Base-by-base conservation (phyloP, 805 yeast genomes). In the Schwanniomyces yamadae region DNA sequence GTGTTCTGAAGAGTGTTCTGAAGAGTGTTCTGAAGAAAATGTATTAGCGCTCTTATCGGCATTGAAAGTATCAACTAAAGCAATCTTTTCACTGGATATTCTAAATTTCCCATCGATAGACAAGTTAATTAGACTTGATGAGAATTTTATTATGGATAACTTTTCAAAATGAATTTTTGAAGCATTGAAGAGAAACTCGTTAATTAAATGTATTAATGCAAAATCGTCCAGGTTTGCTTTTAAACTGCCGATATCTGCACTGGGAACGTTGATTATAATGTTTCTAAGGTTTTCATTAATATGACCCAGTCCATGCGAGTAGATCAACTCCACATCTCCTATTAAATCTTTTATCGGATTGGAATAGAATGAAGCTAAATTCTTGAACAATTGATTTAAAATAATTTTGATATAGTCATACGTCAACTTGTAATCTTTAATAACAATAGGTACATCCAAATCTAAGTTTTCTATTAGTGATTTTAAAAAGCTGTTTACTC, bases 61-160 rank as follows among this genome's bases (percentile, higher is more conserved):
- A 15, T 26, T 36, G 11, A 23, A 3, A 16, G 22, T 30, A 5
- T 23, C 27, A 3, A 31, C 33, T 20, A 30, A 28, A 11, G 27
- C 17, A 10, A 38, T 13, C 6, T 28, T 41, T 6, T 30, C 36
- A 23, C 46, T 36, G 18, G 35, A 37, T 12, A 57, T 30, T 24
- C 48, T 52, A 14, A 57, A 27, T 29, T 40, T 51, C 10, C 62
- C 63, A 11, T 58, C 62, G 6, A 35, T 37, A 2, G 52, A 42
- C 6, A 58, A 31, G 31, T 42, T 45, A 10, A 57, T 22, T 11
- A 56, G 27, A 11, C 39, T 34, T 13, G 57, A 43, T 6, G 40
- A 38, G 29, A 59, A 48, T 35, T 45, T 49, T 4, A 31, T 31
- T 6, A 61, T 33, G 6, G 40, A 28, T 27, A 62, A 39, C 23